Evolutionary conservation across 2,329 filamentous ascomycete genomes (phyloP).

Genomic region (Aspergillus udagawae): DNA sequence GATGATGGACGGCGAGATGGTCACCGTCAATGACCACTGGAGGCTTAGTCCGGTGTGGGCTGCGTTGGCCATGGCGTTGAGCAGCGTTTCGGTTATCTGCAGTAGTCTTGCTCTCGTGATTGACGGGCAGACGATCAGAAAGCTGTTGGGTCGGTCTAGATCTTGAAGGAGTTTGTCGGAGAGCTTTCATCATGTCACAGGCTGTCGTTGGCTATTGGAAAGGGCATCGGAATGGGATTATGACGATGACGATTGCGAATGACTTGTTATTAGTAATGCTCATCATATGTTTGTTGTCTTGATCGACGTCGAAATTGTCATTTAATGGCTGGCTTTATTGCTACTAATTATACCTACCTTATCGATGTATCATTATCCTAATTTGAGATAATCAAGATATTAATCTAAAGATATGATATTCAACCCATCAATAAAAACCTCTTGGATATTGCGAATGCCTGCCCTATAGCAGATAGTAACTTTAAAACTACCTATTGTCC

Average conservation of each 20-base stretch:
- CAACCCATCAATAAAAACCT: background rate
- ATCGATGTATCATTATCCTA: too few species aligned
- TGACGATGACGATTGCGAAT: background rate
- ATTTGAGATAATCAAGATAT: background rate
- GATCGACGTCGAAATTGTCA: background rate
- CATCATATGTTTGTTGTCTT: background rate
- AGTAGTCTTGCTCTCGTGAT: constrained; percentile 72
- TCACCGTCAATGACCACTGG: constrained; percentile 38
- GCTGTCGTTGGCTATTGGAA: background rate
- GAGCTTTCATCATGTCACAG: too few species aligned
- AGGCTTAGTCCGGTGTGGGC: constrained; percentile 64
- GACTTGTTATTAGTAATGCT: background rate
- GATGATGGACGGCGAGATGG: constrained; percentile 28
- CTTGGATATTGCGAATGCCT: background rate
- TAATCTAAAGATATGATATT: background rate
- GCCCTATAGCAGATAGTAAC: background rate
- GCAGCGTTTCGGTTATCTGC: constrained; percentile 81
- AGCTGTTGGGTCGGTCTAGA: constrained; percentile 11
- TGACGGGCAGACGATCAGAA: constrained; percentile 23
- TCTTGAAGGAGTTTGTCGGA: background rate
- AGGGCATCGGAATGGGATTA: background rate
- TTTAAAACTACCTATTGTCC: background rate
- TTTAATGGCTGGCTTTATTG: background rate
- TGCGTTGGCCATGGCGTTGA: constrained; percentile 85
- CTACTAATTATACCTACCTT: too few species aligned